phyloP scores from a whole-genome alignment of 108 stramenopile genomes.

The Cyclotella atomus region DNA sequence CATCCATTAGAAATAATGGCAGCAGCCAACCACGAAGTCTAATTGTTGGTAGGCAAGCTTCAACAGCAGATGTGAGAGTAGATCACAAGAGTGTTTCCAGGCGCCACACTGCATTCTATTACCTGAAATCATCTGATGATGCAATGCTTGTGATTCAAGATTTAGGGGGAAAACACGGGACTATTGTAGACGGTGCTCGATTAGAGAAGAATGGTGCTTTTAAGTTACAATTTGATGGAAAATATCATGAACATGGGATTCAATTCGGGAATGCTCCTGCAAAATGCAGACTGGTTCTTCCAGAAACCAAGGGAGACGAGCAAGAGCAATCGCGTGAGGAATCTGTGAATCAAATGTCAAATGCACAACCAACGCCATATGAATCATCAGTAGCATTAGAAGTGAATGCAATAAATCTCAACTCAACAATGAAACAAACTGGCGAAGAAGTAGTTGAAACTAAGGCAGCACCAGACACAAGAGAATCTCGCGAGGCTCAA shows the following conservation, averaged over 20 bases:
- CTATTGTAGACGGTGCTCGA: slow-evolving; percentile 46
- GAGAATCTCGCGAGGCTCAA: slow-evolving; percentile 80
- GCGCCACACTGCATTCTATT: slow-evolving; percentile 65
- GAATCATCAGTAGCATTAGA: background rate
- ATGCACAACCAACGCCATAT: background rate
- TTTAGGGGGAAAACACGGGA: slow-evolving; percentile 76
- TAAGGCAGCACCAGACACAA: slow-evolving; percentile 54
- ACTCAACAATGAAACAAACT: background rate
- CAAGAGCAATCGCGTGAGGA: slow-evolving; percentile 4
- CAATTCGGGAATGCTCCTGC: slow-evolving; percentile 48
- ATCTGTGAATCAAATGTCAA: background rate
- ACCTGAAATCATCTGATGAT: slow-evolving; percentile 2
- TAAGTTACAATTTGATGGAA: slow-evolving; percentile 19
- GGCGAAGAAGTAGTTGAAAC: background rate
- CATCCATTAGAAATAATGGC: slow-evolving; percentile 1
- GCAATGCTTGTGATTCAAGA: slow-evolving; percentile 52
- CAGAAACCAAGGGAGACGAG: background rate
- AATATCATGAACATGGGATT: slow-evolving; percentile 18
- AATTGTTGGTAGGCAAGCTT: slow-evolving; percentile 65
- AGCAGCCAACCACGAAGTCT: slow-evolving; percentile 32
- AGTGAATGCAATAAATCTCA: background rate
- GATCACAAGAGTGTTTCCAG: slow-evolving; percentile 72
- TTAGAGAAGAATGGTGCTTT: slow-evolving; percentile 48
- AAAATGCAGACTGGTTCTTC: slow-evolving; percentile 20
- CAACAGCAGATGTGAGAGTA: slow-evolving; percentile 63